Conservation (phyloP, 2,329 filamentous ascomycete genomes). For the Trichoderma arundinaceum region DNA sequence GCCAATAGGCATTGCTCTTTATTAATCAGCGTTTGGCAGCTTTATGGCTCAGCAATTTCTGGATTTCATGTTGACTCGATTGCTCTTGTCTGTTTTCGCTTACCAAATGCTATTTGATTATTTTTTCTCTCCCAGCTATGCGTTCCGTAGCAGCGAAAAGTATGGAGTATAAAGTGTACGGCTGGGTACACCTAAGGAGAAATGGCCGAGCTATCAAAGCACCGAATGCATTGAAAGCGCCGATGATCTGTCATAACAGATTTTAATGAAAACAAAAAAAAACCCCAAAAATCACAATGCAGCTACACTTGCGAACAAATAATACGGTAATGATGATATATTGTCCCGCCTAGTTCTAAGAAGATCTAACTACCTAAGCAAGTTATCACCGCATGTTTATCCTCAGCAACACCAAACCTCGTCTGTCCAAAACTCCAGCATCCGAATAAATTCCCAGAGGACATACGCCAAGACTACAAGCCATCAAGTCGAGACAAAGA, state of each 20-base stretch:
- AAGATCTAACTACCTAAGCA: slow-evolving; percentile 25
- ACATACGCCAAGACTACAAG: slow-evolving; percentile 43
- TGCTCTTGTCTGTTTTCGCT: background rate
- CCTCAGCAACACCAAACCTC: slow-evolving; percentile 35
- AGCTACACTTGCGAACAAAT: no score
- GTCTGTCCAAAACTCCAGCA: slow-evolving; percentile 34
- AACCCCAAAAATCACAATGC: background rate
- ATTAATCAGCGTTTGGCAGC: slow-evolving; percentile 3
- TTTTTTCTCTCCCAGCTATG: background rate
- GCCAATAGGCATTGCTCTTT: slow-evolving; percentile 24
- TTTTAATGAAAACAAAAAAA: background rate
- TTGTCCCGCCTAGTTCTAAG: background rate
- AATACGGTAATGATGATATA: background rate
- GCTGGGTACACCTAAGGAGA: no score
- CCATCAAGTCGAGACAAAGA: slow-evolving; percentile 34
- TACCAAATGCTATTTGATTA: background rate
- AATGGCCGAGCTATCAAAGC: no score
- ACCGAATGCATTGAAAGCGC: no score
- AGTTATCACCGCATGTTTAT: slow-evolving; percentile 30
- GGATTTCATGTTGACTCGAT: background rate
- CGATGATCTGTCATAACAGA: no score
- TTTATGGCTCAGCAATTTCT: background rate
- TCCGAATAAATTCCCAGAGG: slow-evolving; percentile 39
- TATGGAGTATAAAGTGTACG: no score
- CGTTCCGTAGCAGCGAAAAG: no score